These are phyloP conservation scores for Galeopsis tetrahit DNA, from an alignment of 257 asterid species.

Conservation along the genomic window DNA sequence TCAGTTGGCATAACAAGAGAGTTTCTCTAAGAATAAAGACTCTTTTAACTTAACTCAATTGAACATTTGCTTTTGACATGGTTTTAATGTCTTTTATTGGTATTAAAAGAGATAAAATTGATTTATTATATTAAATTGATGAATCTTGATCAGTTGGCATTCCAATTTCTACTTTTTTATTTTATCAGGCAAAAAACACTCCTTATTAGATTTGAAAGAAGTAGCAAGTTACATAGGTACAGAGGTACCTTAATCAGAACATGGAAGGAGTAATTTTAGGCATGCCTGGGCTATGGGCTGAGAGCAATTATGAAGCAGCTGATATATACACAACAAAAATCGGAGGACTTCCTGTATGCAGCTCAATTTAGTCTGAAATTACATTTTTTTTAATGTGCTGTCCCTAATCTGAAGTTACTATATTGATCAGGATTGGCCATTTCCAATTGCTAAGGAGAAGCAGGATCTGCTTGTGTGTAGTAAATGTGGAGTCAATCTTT, in stretches of 20 bases:
- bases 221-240: too few species aligned
- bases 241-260: neutral
- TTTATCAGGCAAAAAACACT: too few species aligned
- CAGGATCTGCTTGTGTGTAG: slow-evolving; percentile 60
- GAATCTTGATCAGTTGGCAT: too few species aligned
- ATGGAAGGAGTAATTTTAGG: slow-evolving; percentile 75
- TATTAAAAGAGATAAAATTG: too few species aligned
- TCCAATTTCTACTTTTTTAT: too few species aligned
- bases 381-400: neutral
- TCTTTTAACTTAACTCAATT: neutral
- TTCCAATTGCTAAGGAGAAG: slow-evolving; percentile 41
- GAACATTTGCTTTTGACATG: too few species aligned
- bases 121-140: too few species aligned
- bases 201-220: too few species aligned
- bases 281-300: slow-evolving; percentile 97
- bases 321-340: slow-evolving; percentile 87
- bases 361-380: slow-evolving; percentile 26
- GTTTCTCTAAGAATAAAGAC: neutral
- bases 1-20: neutral
- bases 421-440: slow-evolving; percentile 76
- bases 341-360: slow-evolving; percentile 87
- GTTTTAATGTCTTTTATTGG: too few species aligned
- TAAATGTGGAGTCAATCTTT: slow-evolving; percentile 59
- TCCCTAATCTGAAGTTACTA: slow-evolving; percentile 19
- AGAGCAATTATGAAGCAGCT: slow-evolving; percentile 69